Conservation (phyloP, 2,329 filamentous ascomycete genomes). For the Amphichorda felina region DNA sequence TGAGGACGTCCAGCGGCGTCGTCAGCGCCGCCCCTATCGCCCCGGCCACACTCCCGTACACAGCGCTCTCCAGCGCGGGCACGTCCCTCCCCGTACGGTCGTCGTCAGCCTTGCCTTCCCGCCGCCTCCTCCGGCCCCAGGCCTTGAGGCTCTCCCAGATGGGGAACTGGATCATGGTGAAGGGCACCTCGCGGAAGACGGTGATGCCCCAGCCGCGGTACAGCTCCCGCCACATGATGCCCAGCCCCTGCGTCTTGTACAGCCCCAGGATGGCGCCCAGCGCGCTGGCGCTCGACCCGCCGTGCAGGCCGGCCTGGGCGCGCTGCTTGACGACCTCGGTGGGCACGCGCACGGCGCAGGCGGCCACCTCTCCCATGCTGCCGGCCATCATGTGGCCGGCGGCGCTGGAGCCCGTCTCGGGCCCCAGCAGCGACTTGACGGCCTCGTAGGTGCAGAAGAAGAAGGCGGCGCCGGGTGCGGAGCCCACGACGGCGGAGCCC, state of each 20-base stretch:
- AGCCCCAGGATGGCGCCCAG: slow-evolving; percentile 55
- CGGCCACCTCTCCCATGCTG: slow-evolving; percentile 77
- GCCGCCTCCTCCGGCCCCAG: slow-evolving; percentile 40
- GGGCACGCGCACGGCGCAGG: slow-evolving; percentile 83
- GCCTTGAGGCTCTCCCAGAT: slow-evolving; percentile 90
- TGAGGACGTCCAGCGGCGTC: slow-evolving; percentile 89
- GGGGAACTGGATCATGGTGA: slow-evolving; percentile 94
- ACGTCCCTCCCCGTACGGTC: slow-evolving; percentile 27
- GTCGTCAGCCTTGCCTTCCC: slow-evolving; percentile 1
- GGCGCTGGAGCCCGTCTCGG: background rate
- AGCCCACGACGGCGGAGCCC: slow-evolving; percentile 79
- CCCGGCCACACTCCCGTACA: slow-evolving; percentile 76
- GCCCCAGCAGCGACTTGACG: slow-evolving; percentile 43
- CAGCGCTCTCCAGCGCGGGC: slow-evolving; percentile 64
- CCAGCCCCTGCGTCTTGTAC: slow-evolving; percentile 23
- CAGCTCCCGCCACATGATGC: slow-evolving; percentile 64
- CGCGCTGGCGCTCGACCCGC: slow-evolving; percentile 54
- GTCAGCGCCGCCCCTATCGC: slow-evolving; percentile 79
- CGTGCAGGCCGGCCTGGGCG: slow-evolving; percentile 77
- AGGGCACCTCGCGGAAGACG: slow-evolving; percentile 90
- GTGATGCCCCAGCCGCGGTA: slow-evolving; percentile 91
- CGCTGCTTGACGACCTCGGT: slow-evolving; percentile 97
- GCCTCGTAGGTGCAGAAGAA: slow-evolving; percentile 95
- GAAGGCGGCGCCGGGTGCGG: slow-evolving; percentile 84
- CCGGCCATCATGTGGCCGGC: slow-evolving; percentile 69